These are phyloP conservation scores for Tylopilus balloui DNA, from an alignment of 768 basidiomycete species.

Conservation along the genomic window DNA sequence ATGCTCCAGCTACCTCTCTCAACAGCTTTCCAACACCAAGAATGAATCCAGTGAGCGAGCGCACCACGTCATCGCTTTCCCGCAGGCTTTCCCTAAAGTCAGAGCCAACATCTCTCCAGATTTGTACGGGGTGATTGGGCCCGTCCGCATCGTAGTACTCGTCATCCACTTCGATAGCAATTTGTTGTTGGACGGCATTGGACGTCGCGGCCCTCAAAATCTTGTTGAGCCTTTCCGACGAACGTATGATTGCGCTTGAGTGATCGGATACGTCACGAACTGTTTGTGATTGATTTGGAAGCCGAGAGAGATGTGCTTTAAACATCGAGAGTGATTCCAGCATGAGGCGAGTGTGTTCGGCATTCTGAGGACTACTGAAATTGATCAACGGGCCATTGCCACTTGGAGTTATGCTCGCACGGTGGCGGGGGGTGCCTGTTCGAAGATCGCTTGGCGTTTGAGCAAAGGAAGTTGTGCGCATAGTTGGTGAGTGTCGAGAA, in stretches of 20 bases:
- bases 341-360: slow-evolving; percentile 69
- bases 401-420: slow-evolving; percentile 18
- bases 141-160: slow-evolving; percentile 26
- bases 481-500: slow-evolving; percentile 14
- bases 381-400: slow-evolving; percentile 10
- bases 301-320: slow-evolving; percentile 57
- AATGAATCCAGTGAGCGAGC: slow-evolving; percentile 70
- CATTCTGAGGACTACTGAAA: slow-evolving; percentile 21
- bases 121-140: slow-evolving; percentile 41
- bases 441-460: slow-evolving; percentile 19
- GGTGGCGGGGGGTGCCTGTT: slow-evolving; percentile 9
- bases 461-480: slow-evolving; percentile 9
- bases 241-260: slow-evolving; percentile 59
- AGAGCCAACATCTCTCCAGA: slow-evolving; percentile 66
- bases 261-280: slow-evolving; percentile 53
- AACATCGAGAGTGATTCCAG: slow-evolving; percentile 66
- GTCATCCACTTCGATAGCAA: slow-evolving; percentile 68
- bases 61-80: slow-evolving; percentile 73
- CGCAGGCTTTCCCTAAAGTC: slow-evolving; percentile 71
- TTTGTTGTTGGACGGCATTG: slow-evolving; percentile 65
- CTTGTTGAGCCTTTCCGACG: slow-evolving; percentile 63
- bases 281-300: slow-evolving; percentile 43
- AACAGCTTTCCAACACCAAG: slow-evolving; percentile 70
- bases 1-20: slow-evolving; percentile 44
- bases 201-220: slow-evolving; percentile 53